Base-by-base conservation (phyloP, 2,329 filamentous ascomycete genomes). In the Penicillium sp. region DNA sequence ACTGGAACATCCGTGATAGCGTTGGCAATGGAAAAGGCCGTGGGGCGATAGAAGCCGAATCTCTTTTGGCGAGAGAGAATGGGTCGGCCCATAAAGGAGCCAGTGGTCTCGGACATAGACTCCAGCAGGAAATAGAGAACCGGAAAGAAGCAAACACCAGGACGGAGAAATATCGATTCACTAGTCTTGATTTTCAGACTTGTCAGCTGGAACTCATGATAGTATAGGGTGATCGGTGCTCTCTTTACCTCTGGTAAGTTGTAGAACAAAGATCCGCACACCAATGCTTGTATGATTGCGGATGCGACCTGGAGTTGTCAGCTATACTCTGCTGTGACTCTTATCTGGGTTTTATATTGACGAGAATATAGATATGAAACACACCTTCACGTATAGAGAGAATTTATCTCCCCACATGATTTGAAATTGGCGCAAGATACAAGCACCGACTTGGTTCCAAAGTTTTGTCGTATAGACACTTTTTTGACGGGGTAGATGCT, bases 21-120 rank as follows among this genome's bases (percentile, higher is more conserved):
- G 49, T 83, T 80, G 3, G 81, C 81, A 34, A 84, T 77, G 16
- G 81, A 81, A 44, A 81, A 83, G 3, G 83, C 83, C 0, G 81
- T 76, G 0, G 83, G 83, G 11, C 80, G 81, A 57, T 88, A 88
- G 68, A 88, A 88, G 0, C 83, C 83, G 59, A 88, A 88, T 6
- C 80, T 81, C 63, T 88, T 87, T 67, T 88, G 86, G 63, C 88
- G 88, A 16, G 86, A 75, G 18, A 89, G 71, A 57, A 89, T 88
- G 0, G 85, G 85, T 46, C 86, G 82, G 3, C 81, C 81, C 60
- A 81, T 77, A 59, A 88, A 89, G 0, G 84, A 82, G 1, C 80
- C 73, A 0, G 84, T 83, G 13, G 83, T 77, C 60, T 87, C 83
- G 3, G 81, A 80, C 41, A 86, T 66, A 2, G 83, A 81, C 24